These are phyloP conservation scores for Holtermannia corniformis DNA, from an alignment of 768 basidiomycete species.

Conservation along the genomic window DNA sequence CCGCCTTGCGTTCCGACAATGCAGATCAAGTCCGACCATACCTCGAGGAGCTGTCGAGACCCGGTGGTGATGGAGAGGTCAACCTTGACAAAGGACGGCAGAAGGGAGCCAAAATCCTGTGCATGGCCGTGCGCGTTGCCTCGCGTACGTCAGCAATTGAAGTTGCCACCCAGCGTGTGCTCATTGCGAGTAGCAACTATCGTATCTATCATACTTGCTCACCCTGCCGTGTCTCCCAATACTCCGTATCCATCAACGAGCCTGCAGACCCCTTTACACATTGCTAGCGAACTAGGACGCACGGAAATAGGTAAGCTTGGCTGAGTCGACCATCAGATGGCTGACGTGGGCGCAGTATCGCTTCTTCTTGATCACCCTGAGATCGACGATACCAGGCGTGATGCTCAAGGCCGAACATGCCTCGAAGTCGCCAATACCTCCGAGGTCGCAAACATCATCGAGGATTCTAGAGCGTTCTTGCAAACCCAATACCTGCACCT, in stretches of 20 bases:
- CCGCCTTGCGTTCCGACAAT: slow-evolving; percentile 35
- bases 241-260: slow-evolving; percentile 7
- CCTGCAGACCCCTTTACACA: slow-evolving; percentile 20
- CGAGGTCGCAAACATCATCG: slow-evolving; percentile 58
- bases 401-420: slow-evolving; percentile 58
- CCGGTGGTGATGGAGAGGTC: slow-evolving; percentile 6
- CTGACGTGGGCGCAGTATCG: slow-evolving; percentile 58
- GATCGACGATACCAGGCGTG: slow-evolving; percentile 67
- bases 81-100: slow-evolving; percentile 8
- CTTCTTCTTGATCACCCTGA: slow-evolving; percentile 67
- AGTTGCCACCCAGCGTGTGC: neutral
- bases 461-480: slow-evolving; percentile 64
- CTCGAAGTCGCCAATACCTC: slow-evolving; percentile 63
- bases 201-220: slow-evolving; percentile 9
- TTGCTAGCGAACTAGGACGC: slow-evolving; percentile 27
- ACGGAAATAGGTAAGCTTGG: slow-evolving; percentile 19
- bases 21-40: slow-evolving; percentile 31
- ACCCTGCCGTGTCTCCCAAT: slow-evolving; percentile 14
- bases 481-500: slow-evolving; percentile 56
- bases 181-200: slow-evolving; percentile 15
- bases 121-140: slow-evolving; percentile 27
- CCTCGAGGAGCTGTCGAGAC: slow-evolving; percentile 29
- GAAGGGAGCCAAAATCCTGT: slow-evolving; percentile 15
- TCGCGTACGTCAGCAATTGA: slow-evolving; percentile 28
- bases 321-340: slow-evolving; percentile 41